phyloP scores from a whole-genome alignment of 2,329 filamentous ascomycete species.

The Trichoderma simmonsii region DNA sequence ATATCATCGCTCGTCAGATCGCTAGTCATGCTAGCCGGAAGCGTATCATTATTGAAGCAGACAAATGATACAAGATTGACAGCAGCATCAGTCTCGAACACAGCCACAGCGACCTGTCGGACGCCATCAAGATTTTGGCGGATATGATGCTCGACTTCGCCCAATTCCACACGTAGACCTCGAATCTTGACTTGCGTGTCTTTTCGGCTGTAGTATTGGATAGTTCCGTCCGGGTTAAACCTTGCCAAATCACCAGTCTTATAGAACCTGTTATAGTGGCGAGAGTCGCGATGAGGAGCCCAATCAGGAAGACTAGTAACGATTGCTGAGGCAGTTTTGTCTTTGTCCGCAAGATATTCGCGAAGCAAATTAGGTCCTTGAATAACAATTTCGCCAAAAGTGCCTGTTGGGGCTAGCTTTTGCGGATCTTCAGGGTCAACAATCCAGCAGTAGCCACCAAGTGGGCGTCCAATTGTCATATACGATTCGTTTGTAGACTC shows the following conservation, averaged over 20 bases:
- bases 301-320: conserved; percentile 9
- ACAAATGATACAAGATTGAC: conserved; percentile 11
- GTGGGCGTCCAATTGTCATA: conserved; percentile 10
- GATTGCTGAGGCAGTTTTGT: conserved; percentile 2
- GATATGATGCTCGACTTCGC: conserved; percentile 16
- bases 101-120: conserved; percentile 14
- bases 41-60: conserved; percentile 11
- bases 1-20: neutral
- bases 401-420: conserved; percentile 5
- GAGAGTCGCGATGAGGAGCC: neutral
- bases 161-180: conserved; percentile 16
- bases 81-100: conserved; percentile 6
- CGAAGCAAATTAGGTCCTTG: conserved; percentile 17
- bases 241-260: conserved; percentile 13
- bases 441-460: conserved; percentile 18
- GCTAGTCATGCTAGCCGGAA: conserved; percentile 3
- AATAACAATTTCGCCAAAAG: conserved; percentile 15
- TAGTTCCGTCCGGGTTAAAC: conserved; percentile 14
- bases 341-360: conserved; percentile 7
- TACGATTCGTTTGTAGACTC: conserved; percentile 6
- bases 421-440: conserved; percentile 14
- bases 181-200: conserved; percentile 19
- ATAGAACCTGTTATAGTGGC: conserved; percentile 5
- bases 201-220: conserved; percentile 16
- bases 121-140: neutral